These are phyloP conservation scores for Aspergillus ochraceoroseus DNA, from an alignment of 2,329 filamentous ascomycete genomes.

Conservation along the genomic window DNA sequence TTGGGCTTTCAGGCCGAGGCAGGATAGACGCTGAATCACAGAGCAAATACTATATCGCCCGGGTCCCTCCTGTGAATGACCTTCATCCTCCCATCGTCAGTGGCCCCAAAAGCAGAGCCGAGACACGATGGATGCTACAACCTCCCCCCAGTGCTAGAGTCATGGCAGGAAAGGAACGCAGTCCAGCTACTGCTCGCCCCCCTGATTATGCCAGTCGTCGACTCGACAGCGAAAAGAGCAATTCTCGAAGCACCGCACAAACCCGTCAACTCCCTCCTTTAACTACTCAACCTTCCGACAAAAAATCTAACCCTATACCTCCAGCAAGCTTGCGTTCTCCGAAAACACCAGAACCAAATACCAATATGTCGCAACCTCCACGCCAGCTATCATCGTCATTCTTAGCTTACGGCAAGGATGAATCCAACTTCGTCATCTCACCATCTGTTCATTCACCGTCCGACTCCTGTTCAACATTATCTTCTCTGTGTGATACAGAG, in stretches of 20 bases:
- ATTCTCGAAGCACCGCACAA: constrained; percentile 3
- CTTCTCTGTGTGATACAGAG: constrained; percentile 26
- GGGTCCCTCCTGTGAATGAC: constrained; percentile 74
- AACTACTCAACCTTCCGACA: constrained; percentile 7
- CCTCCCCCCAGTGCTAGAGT: constrained; percentile 83
- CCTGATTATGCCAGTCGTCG: constrained; percentile 19
- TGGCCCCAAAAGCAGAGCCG: constrained; percentile 63
- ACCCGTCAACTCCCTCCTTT: constrained; percentile 16
- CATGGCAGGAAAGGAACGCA: constrained; percentile 74
- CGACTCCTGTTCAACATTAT: constrained; percentile 31
- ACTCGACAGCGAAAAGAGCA: constrained; percentile 13
- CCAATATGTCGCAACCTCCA: constrained; percentile 5
- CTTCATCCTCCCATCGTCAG: constrained; percentile 80
- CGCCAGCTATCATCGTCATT: constrained; percentile 20
- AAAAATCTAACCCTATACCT: constrained; percentile 1
- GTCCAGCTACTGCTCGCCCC: constrained; percentile 21
- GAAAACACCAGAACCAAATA: constrained; percentile 5
- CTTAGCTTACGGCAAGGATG: constrained; percentile 20
- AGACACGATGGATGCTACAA: constrained; percentile 86
- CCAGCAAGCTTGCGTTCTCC: neutral
- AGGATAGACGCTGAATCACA: constrained; percentile 34
- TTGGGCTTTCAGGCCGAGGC: constrained; percentile 44
- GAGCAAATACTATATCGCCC: constrained; percentile 57
- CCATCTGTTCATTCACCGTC: constrained; percentile 27
- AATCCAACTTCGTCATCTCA: constrained; percentile 23